Evolutionary conservation across 306 rosid genomes (phyloP).

Genomic region (Alnus rubra): DNA sequence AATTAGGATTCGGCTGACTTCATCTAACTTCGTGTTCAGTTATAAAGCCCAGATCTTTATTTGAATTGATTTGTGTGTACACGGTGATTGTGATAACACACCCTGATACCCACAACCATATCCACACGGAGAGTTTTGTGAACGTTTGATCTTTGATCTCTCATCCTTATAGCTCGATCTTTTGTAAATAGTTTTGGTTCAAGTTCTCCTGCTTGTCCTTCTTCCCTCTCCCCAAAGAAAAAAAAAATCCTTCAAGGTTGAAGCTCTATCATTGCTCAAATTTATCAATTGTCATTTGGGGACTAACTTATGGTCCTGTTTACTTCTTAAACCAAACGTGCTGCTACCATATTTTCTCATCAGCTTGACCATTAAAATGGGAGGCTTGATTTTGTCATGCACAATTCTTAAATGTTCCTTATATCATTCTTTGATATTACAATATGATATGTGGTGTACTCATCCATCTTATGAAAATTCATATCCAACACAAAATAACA

Average conservation of each 20-base stretch:
- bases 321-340: not conserved
- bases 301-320: not conserved
- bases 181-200: not conserved
- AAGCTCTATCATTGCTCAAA: not conserved
- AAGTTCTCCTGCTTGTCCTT: not conserved
- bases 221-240: not conserved
- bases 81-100: not conserved
- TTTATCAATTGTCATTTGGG: not conserved
- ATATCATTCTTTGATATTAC: not conserved
- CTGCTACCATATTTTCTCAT: not conserved
- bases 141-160: not conserved
- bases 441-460: not conserved
- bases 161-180: not conserved
- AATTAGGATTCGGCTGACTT: not conserved
- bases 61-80: not conserved
- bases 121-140: not conserved
- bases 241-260: not conserved
- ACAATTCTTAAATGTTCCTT: not conserved
- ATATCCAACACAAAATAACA: not conserved
- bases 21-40: not conserved
- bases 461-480: not conserved
- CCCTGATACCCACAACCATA: not conserved
- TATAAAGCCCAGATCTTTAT: not conserved
- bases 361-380: not conserved
- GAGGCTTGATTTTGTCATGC: not conserved